Percentiles rank a stretch among this genome's conserved stretches.
Conservation (phyloP, 2,329 filamentous ascomycete genomes). For the Ceratocystis cacaofunesta region DNA sequence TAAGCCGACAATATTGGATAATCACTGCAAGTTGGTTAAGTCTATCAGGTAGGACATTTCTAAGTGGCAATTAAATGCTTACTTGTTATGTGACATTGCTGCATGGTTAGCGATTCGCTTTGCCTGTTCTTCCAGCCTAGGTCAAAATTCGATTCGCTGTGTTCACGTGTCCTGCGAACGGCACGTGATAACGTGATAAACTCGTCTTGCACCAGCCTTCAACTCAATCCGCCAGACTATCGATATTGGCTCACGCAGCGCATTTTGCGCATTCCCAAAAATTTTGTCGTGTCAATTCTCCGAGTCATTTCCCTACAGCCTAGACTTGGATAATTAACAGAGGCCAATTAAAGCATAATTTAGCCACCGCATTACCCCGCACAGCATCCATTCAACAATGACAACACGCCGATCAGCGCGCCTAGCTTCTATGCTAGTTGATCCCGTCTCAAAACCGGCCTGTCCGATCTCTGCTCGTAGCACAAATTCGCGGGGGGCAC, state of each 20-base stretch:
- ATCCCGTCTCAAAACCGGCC: background rate
- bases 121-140: background rate
- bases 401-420: conserved; percentile 7
- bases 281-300: background rate
- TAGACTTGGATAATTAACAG: background rate
- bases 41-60: background rate
- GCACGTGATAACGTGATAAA: conserved; percentile 2
- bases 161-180: background rate
- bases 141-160: background rate
- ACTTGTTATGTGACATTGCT: background rate
- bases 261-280: background rate
- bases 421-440: conserved; percentile 2
- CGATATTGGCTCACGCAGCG: background rate
- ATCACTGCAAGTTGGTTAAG: background rate
- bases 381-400: background rate
- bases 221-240: background rate
- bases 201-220: background rate
- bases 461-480: background rate
- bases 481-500: background rate
- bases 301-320: background rate
- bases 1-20: background rate
- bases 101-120: background rate
- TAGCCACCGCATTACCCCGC: background rate
- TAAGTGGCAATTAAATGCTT: background rate
- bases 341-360: background rate